These are phyloP conservation scores for Sporothrix variecibatus DNA, from an alignment of 2,329 filamentous ascomycete species.

Conservation along the genomic window DNA sequence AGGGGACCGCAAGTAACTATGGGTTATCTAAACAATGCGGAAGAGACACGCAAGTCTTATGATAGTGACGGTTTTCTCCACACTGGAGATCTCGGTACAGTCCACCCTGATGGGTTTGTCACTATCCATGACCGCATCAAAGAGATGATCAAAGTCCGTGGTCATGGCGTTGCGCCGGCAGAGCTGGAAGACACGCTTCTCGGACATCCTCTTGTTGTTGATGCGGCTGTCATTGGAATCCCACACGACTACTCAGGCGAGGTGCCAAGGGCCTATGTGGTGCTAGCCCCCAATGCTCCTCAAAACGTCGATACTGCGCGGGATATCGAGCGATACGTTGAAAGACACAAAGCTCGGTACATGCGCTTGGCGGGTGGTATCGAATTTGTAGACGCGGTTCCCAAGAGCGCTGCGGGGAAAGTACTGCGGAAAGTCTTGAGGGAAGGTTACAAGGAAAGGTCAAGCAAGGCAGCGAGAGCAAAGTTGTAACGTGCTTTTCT, in stretches of 20 bases:
- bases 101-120: constrained; percentile 58
- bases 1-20: constrained; percentile 52
- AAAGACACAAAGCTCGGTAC: constrained; percentile 43
- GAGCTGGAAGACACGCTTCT: constrained; percentile 64
- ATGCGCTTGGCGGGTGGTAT: constrained; percentile 54
- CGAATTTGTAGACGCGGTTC: constrained; percentile 56
- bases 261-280: constrained; percentile 59
- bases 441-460: neutral
- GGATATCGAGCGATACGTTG: neutral
- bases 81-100: constrained; percentile 59
- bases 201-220: constrained; percentile 56
- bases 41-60: constrained; percentile 51
- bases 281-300: constrained; percentile 32
- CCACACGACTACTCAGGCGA: constrained; percentile 58
- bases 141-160: constrained; percentile 69
- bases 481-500: neutral
- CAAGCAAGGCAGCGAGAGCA: neutral
- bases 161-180: constrained; percentile 62
- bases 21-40: constrained; percentile 50
- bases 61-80: constrained; percentile 59
- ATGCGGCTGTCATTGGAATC: constrained; percentile 58
- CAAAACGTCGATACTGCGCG: neutral
- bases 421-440: constrained; percentile 50
- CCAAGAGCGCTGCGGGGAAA: constrained; percentile 53
- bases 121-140: constrained; percentile 64